phyloP scores from a whole-genome alignment of 768 basidiomycete genomes.

The Lactarius psammicola region DNA sequence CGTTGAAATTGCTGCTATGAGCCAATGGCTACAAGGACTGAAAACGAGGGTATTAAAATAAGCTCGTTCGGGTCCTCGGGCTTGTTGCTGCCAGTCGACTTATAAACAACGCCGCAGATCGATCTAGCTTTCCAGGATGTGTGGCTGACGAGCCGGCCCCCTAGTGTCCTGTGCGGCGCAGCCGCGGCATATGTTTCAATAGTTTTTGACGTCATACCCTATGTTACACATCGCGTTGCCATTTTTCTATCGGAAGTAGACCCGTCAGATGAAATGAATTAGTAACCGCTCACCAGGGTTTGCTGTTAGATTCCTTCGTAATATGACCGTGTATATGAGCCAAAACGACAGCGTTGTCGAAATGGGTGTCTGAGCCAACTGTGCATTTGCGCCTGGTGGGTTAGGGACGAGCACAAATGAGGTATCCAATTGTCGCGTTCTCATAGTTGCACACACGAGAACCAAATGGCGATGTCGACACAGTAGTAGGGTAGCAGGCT shows the following conservation, averaged over 20 bases:
- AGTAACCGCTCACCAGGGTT: not conserved
- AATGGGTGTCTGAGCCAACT: not conserved
- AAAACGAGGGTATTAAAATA: not conserved
- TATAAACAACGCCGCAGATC: not conserved
- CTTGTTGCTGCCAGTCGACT: not conserved
- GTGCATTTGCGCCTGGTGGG: not conserved
- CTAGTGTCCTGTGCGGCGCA: not conserved
- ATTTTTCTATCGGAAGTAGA: not conserved
- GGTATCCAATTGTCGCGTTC: too few species aligned
- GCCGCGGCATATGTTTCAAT: not conserved
- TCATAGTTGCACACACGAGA: too few species aligned
- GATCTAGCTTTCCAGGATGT: not conserved
- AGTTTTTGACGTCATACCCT: not conserved
- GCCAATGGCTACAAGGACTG: not conserved
- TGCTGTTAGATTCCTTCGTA: not conserved
- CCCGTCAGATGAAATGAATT: not conserved
- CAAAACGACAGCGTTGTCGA: not conserved
- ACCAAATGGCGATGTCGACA: too few species aligned
- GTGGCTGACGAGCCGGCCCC: not conserved
- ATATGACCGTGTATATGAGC: too few species aligned
- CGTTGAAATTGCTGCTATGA: not conserved
- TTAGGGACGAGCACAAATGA: too few species aligned
- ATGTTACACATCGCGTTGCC: not conserved
- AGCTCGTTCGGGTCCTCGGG: too few species aligned
- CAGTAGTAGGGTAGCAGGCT: too few species aligned